Conservation (phyloP, 140 eudicot species). For the Cichorium intybus region DNA sequence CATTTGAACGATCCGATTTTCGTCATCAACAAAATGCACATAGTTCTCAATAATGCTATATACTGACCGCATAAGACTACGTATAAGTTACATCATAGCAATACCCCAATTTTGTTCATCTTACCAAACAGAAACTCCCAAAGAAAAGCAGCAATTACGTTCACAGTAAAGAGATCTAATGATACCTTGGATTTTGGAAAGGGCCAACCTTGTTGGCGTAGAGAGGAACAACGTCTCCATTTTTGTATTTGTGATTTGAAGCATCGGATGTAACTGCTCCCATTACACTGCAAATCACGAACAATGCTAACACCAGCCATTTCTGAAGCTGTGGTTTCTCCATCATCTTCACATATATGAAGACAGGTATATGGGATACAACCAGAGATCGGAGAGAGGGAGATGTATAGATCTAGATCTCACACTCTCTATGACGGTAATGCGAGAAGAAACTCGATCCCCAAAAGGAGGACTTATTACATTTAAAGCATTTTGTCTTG, state of each 20-base stretch:
- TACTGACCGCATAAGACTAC: too few species aligned
- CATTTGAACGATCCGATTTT: not conserved
- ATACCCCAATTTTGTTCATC: not conserved
- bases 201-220: slow-evolving; percentile 53
- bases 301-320: slow-evolving; percentile 17
- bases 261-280: slow-evolving; percentile 24
- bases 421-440: not conserved
- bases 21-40: slow-evolving; percentile 16
- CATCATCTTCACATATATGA: slow-evolving; percentile 19
- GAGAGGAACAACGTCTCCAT: slow-evolving; percentile 44
- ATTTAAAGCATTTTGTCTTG: slow-evolving; percentile 2
- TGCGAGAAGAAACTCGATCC: slow-evolving; percentile 11
- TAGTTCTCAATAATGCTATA: not conserved
- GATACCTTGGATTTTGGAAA: slow-evolving; percentile 48
- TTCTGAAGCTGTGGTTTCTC: slow-evolving; percentile 1
- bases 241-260: slow-evolving; percentile 39
- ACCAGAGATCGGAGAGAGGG: not conserved
- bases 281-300: slow-evolving; percentile 5
- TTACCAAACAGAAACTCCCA: not conserved
- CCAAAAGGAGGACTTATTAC: not conserved
- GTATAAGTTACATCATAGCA: not conserved
- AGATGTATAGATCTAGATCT: slow-evolving; percentile 14
- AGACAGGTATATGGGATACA: not conserved
- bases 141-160: not conserved
- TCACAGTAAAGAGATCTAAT: slow-evolving; percentile 12